Conservation (phyloP, 305 asterid species). For the Plantago coronopus region DNA sequence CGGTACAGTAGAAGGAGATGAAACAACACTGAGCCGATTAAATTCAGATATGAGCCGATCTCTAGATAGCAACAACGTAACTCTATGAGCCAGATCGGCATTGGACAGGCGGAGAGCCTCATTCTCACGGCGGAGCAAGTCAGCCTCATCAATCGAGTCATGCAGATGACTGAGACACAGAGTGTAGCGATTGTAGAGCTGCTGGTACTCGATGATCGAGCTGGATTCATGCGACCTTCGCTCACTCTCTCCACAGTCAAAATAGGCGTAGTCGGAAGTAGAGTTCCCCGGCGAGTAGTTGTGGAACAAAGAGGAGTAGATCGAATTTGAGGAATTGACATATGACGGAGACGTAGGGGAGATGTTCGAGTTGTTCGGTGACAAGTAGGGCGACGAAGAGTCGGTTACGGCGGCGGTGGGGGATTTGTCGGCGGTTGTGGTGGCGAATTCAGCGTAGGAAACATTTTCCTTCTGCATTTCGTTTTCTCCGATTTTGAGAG, state of each 20-base stretch:
- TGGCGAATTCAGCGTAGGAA: constrained; percentile 17
- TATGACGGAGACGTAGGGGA: constrained; percentile 45
- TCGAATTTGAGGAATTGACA: constrained; percentile 33
- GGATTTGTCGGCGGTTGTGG: background rate
- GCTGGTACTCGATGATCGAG: constrained; percentile 67
- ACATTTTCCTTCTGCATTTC: constrained; percentile 37
- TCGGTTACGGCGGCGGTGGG: constrained; percentile 14
- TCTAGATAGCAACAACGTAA: constrained; percentile 34
- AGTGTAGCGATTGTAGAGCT: constrained; percentile 72
- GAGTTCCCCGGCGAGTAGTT: constrained; percentile 36
- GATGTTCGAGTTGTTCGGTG: constrained; percentile 38
- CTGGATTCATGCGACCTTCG: constrained; percentile 43
- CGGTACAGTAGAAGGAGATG: constrained; percentile 30
- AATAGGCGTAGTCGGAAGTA: constrained; percentile 42
- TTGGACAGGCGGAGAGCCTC: constrained; percentile 57
- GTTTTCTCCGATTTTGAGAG: background rate
- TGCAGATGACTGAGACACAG: constrained; percentile 57
- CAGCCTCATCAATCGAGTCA: constrained; percentile 53
- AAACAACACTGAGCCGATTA: constrained; percentile 32
- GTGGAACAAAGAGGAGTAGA: constrained; percentile 46
- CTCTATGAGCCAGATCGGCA: constrained; percentile 51
- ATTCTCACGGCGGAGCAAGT: constrained; percentile 56
- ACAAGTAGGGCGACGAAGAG: constrained; percentile 27
- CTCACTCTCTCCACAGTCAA: constrained; percentile 42
- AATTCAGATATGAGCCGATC: constrained; percentile 48